Evolutionary conservation across 202 grass and related monocot genomes (phyloP).

Genomic region (Hordeum pubiflorum): DNA sequence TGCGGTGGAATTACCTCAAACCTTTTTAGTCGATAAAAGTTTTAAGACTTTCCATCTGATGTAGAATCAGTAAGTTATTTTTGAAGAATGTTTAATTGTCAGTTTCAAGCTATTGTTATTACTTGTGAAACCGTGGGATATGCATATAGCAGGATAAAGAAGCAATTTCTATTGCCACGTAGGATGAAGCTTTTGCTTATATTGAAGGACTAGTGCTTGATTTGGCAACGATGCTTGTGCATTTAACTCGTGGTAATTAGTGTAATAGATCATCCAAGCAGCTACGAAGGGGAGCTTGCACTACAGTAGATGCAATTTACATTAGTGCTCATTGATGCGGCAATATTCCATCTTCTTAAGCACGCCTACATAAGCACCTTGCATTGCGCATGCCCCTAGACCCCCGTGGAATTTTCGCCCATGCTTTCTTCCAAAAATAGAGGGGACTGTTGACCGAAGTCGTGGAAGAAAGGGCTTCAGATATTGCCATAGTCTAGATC

Average conservation of each 20-base stretch:
- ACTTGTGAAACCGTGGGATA: neutral
- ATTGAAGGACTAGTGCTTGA: neutral
- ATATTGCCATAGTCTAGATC: neutral
- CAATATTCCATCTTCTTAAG: neutral
- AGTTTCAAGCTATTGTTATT: no score
- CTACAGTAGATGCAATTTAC: neutral
- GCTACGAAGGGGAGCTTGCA: neutral
- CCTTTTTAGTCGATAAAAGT: no score
- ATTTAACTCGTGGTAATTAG: neutral
- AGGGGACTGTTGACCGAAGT: no score
- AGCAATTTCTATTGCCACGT: neutral
- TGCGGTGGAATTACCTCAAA: no score
- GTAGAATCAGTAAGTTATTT: no score
- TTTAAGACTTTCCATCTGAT: no score
- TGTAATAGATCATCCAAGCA: neutral
- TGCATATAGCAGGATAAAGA: neutral
- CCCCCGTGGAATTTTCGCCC: no score
- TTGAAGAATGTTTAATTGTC: no score
- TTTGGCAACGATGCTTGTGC: neutral
- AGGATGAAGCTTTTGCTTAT: neutral
- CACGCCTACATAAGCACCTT: neutral
- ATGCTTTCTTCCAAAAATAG: no score
- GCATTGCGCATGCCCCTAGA: no score
- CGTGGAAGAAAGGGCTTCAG: no score
- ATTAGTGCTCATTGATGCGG: neutral